phyloP scores from a whole-genome alignment of 169 alveolate species.

The Cryptosporidium xiaoi region DNA sequence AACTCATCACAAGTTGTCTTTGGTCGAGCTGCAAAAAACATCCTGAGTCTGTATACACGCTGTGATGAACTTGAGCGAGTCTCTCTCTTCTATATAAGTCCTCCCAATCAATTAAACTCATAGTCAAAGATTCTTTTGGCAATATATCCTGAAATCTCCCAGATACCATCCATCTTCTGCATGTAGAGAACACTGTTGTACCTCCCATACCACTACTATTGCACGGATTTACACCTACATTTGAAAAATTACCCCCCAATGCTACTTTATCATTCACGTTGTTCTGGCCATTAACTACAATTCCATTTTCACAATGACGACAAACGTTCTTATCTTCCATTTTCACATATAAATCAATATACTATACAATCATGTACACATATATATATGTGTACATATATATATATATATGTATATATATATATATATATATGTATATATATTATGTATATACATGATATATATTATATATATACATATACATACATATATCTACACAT shows the following conservation, averaged over 20 bases:
- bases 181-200: constrained; percentile 38
- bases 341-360: neutral
- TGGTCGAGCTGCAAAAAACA: constrained; percentile 55
- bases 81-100: constrained; percentile 68
- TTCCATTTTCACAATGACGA: constrained; percentile 10
- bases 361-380: neutral
- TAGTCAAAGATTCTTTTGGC: constrained; percentile 61
- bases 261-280: neutral
- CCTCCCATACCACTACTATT: constrained; percentile 34
- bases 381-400: no score
- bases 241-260: constrained; percentile 3
- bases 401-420: no score
- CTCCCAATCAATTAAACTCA: constrained; percentile 68
- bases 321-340: constrained; percentile 14
- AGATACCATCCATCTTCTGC: constrained; percentile 65
- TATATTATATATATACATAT: no score
- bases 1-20: constrained; percentile 63
- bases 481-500: no score
- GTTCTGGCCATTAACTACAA: neutral
- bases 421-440: no score
- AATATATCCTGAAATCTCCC: constrained; percentile 57
- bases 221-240: neutral
- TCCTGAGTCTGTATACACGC: constrained; percentile 54
- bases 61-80: constrained; percentile 61
- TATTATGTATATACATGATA: no score